Evolutionary conservation across 169 alveolate genomes (phyloP).

Genomic region (Plasmodium inui): DNA sequence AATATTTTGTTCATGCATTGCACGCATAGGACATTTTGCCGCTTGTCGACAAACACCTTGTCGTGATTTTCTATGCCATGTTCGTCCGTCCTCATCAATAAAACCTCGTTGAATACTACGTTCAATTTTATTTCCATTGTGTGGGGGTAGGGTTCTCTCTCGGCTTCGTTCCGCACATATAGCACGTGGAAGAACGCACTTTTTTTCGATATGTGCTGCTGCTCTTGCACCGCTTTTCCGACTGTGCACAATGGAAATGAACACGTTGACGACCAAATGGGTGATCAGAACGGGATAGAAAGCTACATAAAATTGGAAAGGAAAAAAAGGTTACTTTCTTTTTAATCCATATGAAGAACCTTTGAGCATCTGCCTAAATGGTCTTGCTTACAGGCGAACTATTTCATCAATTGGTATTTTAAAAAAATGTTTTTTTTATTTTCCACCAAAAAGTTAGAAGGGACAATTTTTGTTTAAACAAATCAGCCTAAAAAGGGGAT

Average conservation of each 20-base stretch:
- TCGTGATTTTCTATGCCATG: constrained; percentile 72
- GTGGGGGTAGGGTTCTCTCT: not conserved
- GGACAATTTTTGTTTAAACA: not conserved
- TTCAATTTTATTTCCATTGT: constrained; percentile 69
- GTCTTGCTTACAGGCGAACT: not conserved
- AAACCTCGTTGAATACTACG: constrained; percentile 33
- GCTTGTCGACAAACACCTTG: constrained; percentile 44
- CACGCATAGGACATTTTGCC: constrained; percentile 42
- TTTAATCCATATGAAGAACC: not conserved
- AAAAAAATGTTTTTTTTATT: not conserved
- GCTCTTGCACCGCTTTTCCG: not conserved
- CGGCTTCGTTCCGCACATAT: not conserved
- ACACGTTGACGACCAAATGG: not conserved
- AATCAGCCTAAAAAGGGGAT: not conserved
- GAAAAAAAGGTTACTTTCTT: not conserved
- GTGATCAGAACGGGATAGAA: not conserved
- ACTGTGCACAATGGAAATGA: not conserved
- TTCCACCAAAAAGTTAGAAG: not conserved
- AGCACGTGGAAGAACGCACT: not conserved
- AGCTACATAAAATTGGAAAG: not conserved
- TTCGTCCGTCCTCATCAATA: constrained; percentile 28
- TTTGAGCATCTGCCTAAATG: not conserved
- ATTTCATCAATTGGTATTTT: not conserved
- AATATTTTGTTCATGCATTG: constrained; percentile 51
- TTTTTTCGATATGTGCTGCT: not conserved